Base-by-base conservation (phyloP, 2,329 filamentous ascomycete genomes). In the Colletotrichum paranaense region DNA sequence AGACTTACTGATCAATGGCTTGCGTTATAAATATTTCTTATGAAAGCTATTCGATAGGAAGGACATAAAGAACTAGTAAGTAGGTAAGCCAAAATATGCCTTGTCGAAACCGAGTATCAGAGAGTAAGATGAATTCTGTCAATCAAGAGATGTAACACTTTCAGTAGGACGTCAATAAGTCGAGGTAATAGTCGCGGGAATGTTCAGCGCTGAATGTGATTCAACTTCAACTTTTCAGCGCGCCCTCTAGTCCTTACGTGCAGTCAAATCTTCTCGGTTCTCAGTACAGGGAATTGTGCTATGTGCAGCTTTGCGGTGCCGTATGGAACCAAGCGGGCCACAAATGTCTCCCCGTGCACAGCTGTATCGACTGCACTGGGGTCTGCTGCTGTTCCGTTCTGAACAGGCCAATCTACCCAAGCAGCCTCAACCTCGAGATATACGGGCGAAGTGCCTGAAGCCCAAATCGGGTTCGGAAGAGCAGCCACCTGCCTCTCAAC, bases 231-330 rank as follows among this genome's bases (percentile, higher is more conserved):
- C 0, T 42, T 42, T 7, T 42, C 14, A 42, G 16, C 16, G 16
- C 38, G 38, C 6, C 38, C 38, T 14, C 6, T 1, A 42, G 14
- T 35, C 11, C 32, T 12, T 19, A 53, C n/a, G 19, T 1, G n/a
- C n/a, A 2, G n/a, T 53, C 9, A 24, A 53, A 1, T n/a, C 22
- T 11, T 53, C 38, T 42, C 16, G 16, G 14, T 46, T 1, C 67
- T 58, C n/a, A 73, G 28, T 35, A 71, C 64, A 35, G 84, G 84
- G 42, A 86, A 79, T 68, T 86, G 82, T 12, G 82, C 83, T 77
- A 88, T 86, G 72, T 86, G 85, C 69, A 87, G 76, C 76, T 85
- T 86, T 16, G 85, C 82, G 52, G 82, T 82, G 2, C 84, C 86
- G 77, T 84, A 87, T n/a, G 86, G 86, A 14, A 83, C 80, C 22